Evolutionary conservation across 495 filamentous ascomycete genomes (phyloP).

Genomic region (Sphaerosporella brunnea): DNA sequence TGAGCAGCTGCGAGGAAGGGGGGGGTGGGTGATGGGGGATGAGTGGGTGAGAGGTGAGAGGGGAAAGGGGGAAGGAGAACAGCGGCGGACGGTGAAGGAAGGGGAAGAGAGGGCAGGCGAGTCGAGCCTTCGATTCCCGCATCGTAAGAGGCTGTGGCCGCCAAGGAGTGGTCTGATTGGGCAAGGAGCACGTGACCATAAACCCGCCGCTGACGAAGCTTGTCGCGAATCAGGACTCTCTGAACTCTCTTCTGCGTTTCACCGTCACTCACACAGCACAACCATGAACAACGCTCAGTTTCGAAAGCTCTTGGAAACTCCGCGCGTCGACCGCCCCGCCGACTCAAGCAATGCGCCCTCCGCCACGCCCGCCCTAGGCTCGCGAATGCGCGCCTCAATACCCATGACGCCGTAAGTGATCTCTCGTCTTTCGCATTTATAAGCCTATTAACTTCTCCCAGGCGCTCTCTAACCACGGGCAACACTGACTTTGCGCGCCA

Average conservation of each 20-base stretch:
- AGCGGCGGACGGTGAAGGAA: not conserved
- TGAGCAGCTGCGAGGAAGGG: constrained; percentile 8
- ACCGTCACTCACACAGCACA: not conserved
- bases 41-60: not conserved
- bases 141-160: no score
- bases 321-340: constrained; percentile 24
- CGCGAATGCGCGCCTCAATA: constrained; percentile 53
- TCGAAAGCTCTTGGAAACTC: constrained; percentile 55
- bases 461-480: constrained; percentile 41
- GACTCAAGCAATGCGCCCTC: constrained; percentile 24
- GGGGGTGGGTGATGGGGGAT: constrained; percentile 13
- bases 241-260: no score
- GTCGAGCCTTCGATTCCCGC: no score
- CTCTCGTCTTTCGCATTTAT: not conserved
- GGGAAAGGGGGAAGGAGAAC: not conserved
- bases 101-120: not conserved
- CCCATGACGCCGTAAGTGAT: constrained; percentile 65
- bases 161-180: no score
- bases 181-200: no score
- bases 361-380: constrained; percentile 36
- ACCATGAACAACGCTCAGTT: constrained; percentile 94
- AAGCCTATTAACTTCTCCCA: constrained; percentile 25
- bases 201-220: no score
- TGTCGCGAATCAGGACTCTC: no score
- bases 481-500: constrained; percentile 63